Conservation (phyloP, 2,329 filamentous ascomycete species). For the Escovopsis weberi region DNA sequence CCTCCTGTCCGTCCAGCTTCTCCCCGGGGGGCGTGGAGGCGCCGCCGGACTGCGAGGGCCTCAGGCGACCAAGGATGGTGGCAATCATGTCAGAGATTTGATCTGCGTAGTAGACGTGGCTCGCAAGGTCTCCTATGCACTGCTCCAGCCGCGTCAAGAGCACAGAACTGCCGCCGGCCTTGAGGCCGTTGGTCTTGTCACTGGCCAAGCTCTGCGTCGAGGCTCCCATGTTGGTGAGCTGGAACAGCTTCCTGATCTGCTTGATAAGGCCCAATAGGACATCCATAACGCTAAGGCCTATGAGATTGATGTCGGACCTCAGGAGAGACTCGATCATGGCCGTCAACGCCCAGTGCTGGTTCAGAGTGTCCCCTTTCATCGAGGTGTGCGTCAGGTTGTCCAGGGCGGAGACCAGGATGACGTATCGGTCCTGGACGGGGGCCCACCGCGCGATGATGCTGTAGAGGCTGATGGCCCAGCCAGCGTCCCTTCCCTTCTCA, state of each 20-base stretch:
- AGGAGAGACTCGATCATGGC: slow-evolving; percentile 71
- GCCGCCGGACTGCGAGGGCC: slow-evolving; percentile 39
- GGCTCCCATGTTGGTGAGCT: slow-evolving; percentile 34
- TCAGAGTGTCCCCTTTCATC: slow-evolving; percentile 54
- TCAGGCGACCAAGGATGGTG: slow-evolving; percentile 63
- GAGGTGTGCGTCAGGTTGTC: slow-evolving; percentile 58
- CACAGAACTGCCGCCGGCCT: slow-evolving; percentile 38
- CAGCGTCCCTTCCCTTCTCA: slow-evolving; percentile 25
- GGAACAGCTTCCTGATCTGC: slow-evolving; percentile 65
- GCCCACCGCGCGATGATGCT: slow-evolving; percentile 73
- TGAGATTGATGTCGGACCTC: slow-evolving; percentile 80
- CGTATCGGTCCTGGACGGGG: slow-evolving; percentile 86
- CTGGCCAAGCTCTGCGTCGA: slow-evolving; percentile 18
- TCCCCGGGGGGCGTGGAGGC: slow-evolving; percentile 31
- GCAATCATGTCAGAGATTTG: slow-evolving; percentile 91
- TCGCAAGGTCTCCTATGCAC: slow-evolving; percentile 82
- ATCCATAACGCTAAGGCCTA: slow-evolving; percentile 93
- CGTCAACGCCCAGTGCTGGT: slow-evolving; percentile 59
- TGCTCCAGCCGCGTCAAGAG: slow-evolving; percentile 59
- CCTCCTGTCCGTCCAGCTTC: slow-evolving; percentile 26
- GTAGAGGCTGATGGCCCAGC: slow-evolving; percentile 75
- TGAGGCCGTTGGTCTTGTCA: slow-evolving; percentile 18
- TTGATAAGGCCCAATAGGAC: slow-evolving; percentile 73
- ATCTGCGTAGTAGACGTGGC: slow-evolving; percentile 92
- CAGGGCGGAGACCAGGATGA: slow-evolving; percentile 70